Evolutionary conservation across 257 asterid species (phyloP), one percentile per base, ranked within the genome.

Genomic region (Solanum paucissectum): DNA sequence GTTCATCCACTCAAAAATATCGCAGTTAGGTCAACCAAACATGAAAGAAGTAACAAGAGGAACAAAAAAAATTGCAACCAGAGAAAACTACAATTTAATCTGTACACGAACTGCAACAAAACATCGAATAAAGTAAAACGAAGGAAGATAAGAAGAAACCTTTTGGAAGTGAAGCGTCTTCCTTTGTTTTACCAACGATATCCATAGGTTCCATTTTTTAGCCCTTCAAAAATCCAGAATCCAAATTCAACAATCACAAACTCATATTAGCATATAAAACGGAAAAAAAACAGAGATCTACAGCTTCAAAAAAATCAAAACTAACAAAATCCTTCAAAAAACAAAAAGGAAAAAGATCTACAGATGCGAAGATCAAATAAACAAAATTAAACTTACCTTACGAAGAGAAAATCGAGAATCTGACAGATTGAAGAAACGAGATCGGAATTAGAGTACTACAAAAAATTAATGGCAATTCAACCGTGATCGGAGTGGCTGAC

Each of bases 91-190:
- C 60, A 81, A 29, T 27, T 14, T 79, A 81, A 4, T 81, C 13
- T 7, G 34, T 25, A 14, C 64, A 79, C 34, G 64, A 79, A 79
- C 9, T 55, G 64, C 64, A 55, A 52, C 62, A 52, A 52, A 32
- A 29, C 21, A 79, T 14, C 64, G 29, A 14, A 20, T 12, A 21
- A 23, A 12, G 21, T 2, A 76, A 76, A 76, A 12, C 12, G 29
- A 79, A 1, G 20, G 11, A 29, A 18, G 29, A 32, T 12, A 32
- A 49, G 34, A 74, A 74, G 33, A 18, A 87, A 96, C 99, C 99
- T 92, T 97, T 97, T n/a, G 99, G 99, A 60, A 97, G 97, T 79
- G 99, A 97, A 71, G 99, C 99, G 83, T 97, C 99, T 91, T 97
- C 99, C 87, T 97, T 97, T 23, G 97, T 89, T 91, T 91, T 92